A percentile compares a stretch with the other conserved stretches of the same genome.
Evolutionary conservation across 768 basidiomycete genomes (phyloP).

Genomic region (Xerocomus spinulosus): DNA sequence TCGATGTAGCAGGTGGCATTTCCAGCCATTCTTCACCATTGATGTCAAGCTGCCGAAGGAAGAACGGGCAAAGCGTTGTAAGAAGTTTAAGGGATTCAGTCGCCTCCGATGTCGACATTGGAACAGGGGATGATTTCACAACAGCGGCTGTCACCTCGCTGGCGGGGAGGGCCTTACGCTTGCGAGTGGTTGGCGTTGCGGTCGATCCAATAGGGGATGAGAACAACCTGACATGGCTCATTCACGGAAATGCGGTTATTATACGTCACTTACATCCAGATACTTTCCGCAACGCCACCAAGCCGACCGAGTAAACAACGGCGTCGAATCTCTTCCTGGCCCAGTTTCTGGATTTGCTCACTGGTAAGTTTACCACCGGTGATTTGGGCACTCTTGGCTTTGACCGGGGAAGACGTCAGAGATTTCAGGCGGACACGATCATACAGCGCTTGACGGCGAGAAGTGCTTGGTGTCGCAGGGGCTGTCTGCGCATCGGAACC

Average conservation of each 20-base stretch:
- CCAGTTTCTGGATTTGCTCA: constrained; percentile 64
- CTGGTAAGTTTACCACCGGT: constrained; percentile 48
- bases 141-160: constrained; percentile 65
- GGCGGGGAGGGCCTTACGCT: constrained; percentile 64
- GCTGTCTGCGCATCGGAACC: constrained; percentile 51
- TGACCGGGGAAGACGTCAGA: constrained; percentile 61
- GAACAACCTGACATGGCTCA: constrained; percentile 49
- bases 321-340: constrained; percentile 74
- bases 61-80: constrained; percentile 72
- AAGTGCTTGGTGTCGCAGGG: constrained; percentile 66
- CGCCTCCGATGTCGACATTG: constrained; percentile 74
- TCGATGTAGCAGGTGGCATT: constrained; percentile 34
- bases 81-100: constrained; percentile 68
- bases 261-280: constrained; percentile 65
- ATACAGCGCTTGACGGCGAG: constrained; percentile 74
- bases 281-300: constrained; percentile 77
- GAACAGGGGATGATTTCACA: constrained; percentile 77
- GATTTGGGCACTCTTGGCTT: constrained; percentile 40
- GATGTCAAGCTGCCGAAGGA: constrained; percentile 61
- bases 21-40: constrained; percentile 53
- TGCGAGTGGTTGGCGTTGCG: constrained; percentile 54
- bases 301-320: constrained; percentile 75
- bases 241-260: background rate
- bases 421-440: constrained; percentile 77
- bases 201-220: constrained; percentile 54